A percentile compares a stretch with the other conserved stretches of the same genome.
Conservation (phyloP, 345 rosid species). For the Bretschneidera sinensis region DNA sequence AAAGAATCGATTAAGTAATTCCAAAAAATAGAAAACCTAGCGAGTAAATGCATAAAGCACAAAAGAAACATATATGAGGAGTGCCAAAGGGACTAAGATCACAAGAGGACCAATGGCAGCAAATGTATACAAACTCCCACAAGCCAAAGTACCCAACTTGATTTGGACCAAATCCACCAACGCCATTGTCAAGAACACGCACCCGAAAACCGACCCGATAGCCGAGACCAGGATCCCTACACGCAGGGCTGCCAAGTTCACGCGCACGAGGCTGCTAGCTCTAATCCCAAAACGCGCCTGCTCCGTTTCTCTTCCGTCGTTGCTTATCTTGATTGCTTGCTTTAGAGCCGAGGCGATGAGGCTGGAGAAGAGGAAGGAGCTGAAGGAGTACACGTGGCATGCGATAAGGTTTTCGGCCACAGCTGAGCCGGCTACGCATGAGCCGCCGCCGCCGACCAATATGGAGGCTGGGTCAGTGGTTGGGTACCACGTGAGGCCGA, state of each 20-base stretch:
- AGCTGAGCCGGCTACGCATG: conserved; percentile 33
- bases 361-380: conserved; percentile 77
- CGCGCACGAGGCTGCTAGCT: conserved; percentile 30
- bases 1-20: too few species aligned
- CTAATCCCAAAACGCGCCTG: conserved; percentile 14
- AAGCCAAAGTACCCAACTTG: conserved; percentile 65
- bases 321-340: conserved; percentile 45
- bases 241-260: conserved; percentile 43
- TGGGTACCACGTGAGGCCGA: conserved; percentile 56
- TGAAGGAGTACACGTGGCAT: conserved; percentile 82
- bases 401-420: conserved; percentile 48
- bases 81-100: conserved; percentile 63
- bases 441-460: conserved; percentile 14
- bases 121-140: conserved; percentile 42
- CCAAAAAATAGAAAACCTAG: conserved; percentile 12
- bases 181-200: conserved; percentile 76
- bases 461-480: conserved; percentile 23
- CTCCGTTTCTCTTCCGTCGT: conserved; percentile 9
- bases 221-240: conserved; percentile 55
- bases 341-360: conserved; percentile 70
- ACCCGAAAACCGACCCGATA: conserved; percentile 67
- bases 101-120: conserved; percentile 68
- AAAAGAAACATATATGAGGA: conserved; percentile 47
- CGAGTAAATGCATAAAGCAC: conserved; percentile 54
- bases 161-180: conserved; percentile 70